These are phyloP conservation scores for Ceriops decandra DNA, from an alignment of 345 rosid genomes.

Conservation along the genomic window DNA sequence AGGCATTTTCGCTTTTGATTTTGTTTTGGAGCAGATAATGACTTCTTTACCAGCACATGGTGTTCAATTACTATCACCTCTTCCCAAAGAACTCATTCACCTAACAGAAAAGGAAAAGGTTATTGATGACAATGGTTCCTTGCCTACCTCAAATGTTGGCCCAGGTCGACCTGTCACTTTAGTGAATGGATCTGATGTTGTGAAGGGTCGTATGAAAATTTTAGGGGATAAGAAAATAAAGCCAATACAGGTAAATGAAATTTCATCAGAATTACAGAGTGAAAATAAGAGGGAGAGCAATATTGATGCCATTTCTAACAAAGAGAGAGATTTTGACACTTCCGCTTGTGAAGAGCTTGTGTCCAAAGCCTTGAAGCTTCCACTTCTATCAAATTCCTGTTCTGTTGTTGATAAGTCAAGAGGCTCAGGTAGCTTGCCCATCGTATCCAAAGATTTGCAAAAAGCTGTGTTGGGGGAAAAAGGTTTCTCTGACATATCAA, in stretches of 20 bases:
- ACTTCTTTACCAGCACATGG: conserved; percentile 58
- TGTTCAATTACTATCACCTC: conserved; percentile 66
- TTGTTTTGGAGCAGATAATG: conserved; percentile 64
- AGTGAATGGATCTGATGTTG: conserved; percentile 35
- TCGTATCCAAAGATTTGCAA: conserved; percentile 29
- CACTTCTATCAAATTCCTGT: conserved; percentile 52
- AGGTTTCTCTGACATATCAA: conserved; percentile 32
- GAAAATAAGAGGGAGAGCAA: conserved; percentile 33
- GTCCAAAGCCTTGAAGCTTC: conserved; percentile 60
- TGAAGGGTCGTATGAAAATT: conserved; percentile 40
- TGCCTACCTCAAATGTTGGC: conserved; percentile 27
- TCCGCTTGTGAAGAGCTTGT: conserved; percentile 65
- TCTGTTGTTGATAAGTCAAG: conserved; percentile 33
- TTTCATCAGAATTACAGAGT: conserved; percentile 37
- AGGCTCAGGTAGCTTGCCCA: conserved; percentile 29
- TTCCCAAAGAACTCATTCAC: conserved; percentile 55
- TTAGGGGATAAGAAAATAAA: conserved; percentile 40
- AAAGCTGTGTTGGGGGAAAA: conserved; percentile 39
- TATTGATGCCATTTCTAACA: conserved; percentile 24
- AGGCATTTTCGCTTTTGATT: conserved; percentile 20
- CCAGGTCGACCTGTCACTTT: conserved; percentile 19
- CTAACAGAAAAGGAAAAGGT: conserved; percentile 41
- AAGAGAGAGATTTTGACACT: conserved; percentile 41
- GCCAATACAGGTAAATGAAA: conserved; percentile 40
- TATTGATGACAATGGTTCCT: conserved; percentile 32